Conservation (phyloP, 305 asterid genomes). For the Salvia sclarea region DNA sequence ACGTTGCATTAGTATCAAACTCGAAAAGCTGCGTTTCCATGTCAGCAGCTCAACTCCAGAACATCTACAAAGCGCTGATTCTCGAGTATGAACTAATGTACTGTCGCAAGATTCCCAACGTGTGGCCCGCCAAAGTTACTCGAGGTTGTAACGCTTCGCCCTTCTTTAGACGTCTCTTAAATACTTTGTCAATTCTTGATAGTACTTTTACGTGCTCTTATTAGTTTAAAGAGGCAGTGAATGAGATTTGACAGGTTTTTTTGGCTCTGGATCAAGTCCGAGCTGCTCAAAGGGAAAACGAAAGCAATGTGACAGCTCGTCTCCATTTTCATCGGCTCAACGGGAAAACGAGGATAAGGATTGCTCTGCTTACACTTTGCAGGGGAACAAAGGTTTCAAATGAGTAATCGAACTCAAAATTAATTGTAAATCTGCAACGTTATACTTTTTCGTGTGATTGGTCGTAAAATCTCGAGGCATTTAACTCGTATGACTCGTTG, state of each 20-base stretch:
- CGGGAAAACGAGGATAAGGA: constrained; percentile 27
- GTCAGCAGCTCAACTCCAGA: constrained; percentile 57
- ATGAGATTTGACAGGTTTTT: constrained; percentile 27
- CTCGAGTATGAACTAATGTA: constrained; percentile 63
- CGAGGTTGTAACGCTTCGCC: constrained; percentile 8
- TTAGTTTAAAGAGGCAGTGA: not conserved
- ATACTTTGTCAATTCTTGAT: not conserved
- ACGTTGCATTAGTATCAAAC: constrained; percentile 50
- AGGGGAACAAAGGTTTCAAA: constrained; percentile 37
- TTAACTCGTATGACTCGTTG: not conserved
- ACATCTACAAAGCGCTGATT: constrained; percentile 47
- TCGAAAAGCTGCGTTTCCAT: constrained; percentile 30
- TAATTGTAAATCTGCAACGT: not conserved
- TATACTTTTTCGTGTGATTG: not conserved
- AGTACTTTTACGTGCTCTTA: not conserved
- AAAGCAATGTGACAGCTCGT: constrained; percentile 35
- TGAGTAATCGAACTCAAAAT: not conserved
- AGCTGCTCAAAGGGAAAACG: constrained; percentile 38
- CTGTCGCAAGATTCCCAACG: constrained; percentile 41
- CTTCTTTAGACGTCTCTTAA: not conserved
- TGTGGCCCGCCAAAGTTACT: constrained; percentile 36
- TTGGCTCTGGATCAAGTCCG: constrained; percentile 16
- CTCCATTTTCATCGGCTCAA: constrained; percentile 6
- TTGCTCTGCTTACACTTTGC: constrained; percentile 13
- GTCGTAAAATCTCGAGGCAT: not conserved